These are phyloP conservation scores for Huntiella savannae DNA, from an alignment of 2,329 filamentous ascomycete species.

Conservation along the genomic window DNA sequence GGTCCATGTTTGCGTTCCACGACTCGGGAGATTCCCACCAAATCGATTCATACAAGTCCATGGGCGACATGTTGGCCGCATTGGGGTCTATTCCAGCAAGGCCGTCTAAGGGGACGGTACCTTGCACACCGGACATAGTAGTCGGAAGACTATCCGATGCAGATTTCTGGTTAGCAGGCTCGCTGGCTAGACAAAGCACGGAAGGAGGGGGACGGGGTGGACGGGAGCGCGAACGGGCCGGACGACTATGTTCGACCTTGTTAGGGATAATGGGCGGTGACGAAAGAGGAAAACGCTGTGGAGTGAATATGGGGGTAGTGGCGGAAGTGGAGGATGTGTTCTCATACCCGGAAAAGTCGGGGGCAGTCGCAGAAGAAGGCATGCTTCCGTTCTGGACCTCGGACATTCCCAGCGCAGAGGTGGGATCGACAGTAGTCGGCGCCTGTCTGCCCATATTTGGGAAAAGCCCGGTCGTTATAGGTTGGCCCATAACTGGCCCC, in stretches of 20 bases:
- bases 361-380: conserved; percentile 16
- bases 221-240: background rate
- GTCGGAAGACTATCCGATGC: conserved; percentile 7
- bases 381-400: conserved; percentile 40
- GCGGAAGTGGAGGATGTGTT: background rate
- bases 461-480: conserved; percentile 12
- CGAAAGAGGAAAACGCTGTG: conserved; percentile 2
- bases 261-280: background rate
- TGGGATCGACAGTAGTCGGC: conserved; percentile 33
- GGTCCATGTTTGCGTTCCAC: conserved; percentile 35
- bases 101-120: conserved; percentile 22
- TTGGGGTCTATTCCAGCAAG: conserved; percentile 30
- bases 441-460: conserved; percentile 11
- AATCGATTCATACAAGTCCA: conserved; percentile 50
- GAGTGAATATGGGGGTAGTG: background rate
- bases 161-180: conserved; percentile 8
- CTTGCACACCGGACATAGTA: conserved; percentile 9
- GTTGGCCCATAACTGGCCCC: conserved; percentile 13
- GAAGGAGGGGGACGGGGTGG: conserved; percentile 1
- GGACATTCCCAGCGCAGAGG: conserved; percentile 45
- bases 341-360: conserved; percentile 26
- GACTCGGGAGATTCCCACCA: conserved; percentile 46
- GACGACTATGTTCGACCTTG: background rate
- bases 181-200: conserved; percentile 1
- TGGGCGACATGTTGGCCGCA: conserved; percentile 41